Evolutionary conservation across 257 asterid species (phyloP), one percentile per base, ranked within the genome.

Genomic region (Nicotiana tabacum): DNA sequence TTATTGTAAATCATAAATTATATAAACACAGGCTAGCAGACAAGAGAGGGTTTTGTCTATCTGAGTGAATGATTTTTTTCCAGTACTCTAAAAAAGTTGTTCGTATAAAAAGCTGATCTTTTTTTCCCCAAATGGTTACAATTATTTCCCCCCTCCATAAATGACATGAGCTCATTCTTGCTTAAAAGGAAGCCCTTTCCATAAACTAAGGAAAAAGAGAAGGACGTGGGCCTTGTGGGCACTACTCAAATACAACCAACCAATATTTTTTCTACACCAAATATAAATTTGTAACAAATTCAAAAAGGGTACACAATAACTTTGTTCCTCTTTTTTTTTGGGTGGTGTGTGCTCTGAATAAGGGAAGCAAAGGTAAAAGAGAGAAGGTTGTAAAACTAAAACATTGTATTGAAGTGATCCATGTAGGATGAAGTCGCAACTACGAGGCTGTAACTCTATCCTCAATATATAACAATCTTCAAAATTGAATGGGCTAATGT

Each of bases 11-110:
- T 72, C 37, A 72, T 46, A 70, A 70, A 70, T 43, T n/a, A 70
- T 70, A 70, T 70, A 46, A 46, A 72, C 24, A 72, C 79, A 46
- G 39, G 79, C 79, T 46, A 72, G 33, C 37, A 72, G 79, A 72
- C 79, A 72, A 72, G 24, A 24, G 39, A 11, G 9, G 33, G 37
- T 24, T 70, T 70, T 72, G 61, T 72, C 61, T 35, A 72, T 72
- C 61, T 46, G 79, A 72, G 39, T 24, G 24, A 72, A 46, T 72
- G 11, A 11, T n/a, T 9, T 37, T n/a, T 46, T 17, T 7, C 18
- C 32, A 68, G 77, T 68, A 18, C 60, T 43, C 60, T 72, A 21
- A 69, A n/a, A 72, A 46, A 68, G 55, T 68, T 18, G 55, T 33
- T 35, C 17, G 55, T 27, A 48, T 13, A 9, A 69, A 9, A 43